Base-by-base conservation (phyloP, 2,329 filamentous ascomycete genomes). In the Lithohypha guttulata region DNA sequence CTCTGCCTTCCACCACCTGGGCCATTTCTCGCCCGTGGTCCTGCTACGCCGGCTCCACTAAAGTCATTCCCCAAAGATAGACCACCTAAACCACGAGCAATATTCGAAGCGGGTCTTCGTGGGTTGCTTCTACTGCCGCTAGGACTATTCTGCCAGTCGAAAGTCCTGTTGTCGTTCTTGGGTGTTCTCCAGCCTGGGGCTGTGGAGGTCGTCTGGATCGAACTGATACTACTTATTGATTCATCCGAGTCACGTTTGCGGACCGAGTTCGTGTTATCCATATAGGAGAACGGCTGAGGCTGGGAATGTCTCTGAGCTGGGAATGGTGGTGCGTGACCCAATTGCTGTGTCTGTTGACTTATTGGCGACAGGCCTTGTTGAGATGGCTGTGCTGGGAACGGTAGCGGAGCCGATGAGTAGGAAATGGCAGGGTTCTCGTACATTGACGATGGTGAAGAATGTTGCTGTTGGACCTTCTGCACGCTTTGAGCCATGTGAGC, bases 181-280 rank as follows among this genome's bases (percentile, higher is more conserved):
- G 45, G 47, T 7, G 45, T 43, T 20, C 36, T 41, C 47, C 43
- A 50, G 11, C 33, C 39, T 3, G 38, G 14, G 10, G 22, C 39
- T 13, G 45, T 41, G 15, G 44, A 45, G 3, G 28, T 45, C 3
- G 44, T 47, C 14, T 45, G 39, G 22, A 37, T 42, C 10, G 45
- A 44, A 4, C 30, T 27, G 14, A 26, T 36, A 27, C 39, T 47
- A n/a, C 32, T 30, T 2, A 39, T 42, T n/a, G 45, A 47, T 19
- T 47, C 45, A 17, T 35, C 29, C 6, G 45, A 47, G 26, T 47
- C 45, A 14, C 35, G 39, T 7, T 37, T 37, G 23, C 23, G 23
- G 23, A 37, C 11, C 6, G 33, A 9, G 20, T 10, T 25, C 11
- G 17, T 5, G n/a, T 35, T 21, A n/a, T 39, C 42, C n/a, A 22